Evolutionary conservation across 306 rosid genomes (phyloP).

Genomic region (Lupinus albus): DNA sequence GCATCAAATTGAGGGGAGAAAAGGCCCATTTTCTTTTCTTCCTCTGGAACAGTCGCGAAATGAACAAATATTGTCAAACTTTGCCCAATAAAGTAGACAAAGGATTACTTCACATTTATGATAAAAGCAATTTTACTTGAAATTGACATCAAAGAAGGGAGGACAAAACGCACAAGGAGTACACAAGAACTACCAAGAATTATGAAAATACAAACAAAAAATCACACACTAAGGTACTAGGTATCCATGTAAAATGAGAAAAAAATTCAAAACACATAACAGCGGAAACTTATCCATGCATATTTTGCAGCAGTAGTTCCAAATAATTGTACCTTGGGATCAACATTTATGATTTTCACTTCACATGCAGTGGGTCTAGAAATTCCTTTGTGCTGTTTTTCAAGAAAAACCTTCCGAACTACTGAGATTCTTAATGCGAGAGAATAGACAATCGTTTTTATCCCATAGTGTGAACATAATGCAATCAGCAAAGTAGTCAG

Average conservation of each 20-base stretch:
- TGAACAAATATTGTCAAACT: conserved; percentile 17
- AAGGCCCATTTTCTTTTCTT: conserved; percentile 36
- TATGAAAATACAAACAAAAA: not conserved
- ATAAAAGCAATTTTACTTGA: conserved; percentile 16
- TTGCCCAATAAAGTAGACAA: conserved; percentile 29
- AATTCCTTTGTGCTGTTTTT: too few relatives aligned
- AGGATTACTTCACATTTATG: conserved; percentile 14
- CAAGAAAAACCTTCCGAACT: too few relatives aligned
- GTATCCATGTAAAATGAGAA: not conserved
- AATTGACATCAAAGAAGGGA: conserved; percentile 1
- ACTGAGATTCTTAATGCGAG: too few relatives aligned
- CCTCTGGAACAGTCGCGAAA: conserved; percentile 54
- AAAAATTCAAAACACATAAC: not conserved
- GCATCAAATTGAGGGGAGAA: conserved; percentile 70
- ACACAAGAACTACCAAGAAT: not conserved
- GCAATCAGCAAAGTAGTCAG: too few relatives aligned
- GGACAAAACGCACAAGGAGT: not conserved
- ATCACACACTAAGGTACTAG: not conserved
- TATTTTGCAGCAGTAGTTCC: conserved; percentile 4
- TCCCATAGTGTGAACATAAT: too few relatives aligned
- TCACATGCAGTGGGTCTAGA: not conserved
- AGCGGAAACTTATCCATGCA: conserved; percentile 19
- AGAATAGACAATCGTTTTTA: too few relatives aligned
- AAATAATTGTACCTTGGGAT: conserved; percentile 9
- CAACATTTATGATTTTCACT: conserved; percentile 32